Evolutionary conservation across 108 stramenopile species (phyloP), one percentile per base, ranked within the genome.

Genomic region (Cylindrotheca closterium): DNA sequence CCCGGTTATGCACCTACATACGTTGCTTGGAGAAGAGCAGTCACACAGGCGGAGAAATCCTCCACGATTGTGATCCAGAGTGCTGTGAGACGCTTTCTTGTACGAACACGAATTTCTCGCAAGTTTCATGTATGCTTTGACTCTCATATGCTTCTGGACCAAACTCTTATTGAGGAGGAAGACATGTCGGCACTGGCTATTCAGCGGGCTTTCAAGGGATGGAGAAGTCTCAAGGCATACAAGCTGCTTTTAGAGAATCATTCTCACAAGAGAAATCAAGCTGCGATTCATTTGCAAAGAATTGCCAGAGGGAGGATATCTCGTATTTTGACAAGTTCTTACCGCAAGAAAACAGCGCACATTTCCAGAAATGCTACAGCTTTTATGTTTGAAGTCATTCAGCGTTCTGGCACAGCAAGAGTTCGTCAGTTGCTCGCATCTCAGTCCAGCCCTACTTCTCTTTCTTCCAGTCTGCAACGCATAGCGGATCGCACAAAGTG

Each of bases 61-160:
- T 8, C 72, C 19, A 32, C 58, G 24, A 48, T 73, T 47, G 58
- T 60, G 7, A 60, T 73, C 30, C 72, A 73, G 31, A 24, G 54
- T 4, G 56, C 55, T 34, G 47, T 56, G 4, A 21, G 70, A 26
- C 49, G 70, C 30, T 51, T 63, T 53, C 30, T 63, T 12, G 61
- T 31, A 1, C 19, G 48, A 30, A 21, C 23, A 7, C 31, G 32
- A 18, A 22, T 30, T 21, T 27, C 21, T 18, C 3, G 22, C 8
- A 28, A 49, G 8, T 50, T 63, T 18, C 30, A 49, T 18, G 29
- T 50, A n/a, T 49, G 30, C 0, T 63, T 63, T 18, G 24, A 27
- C 1, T 19, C 19, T 4, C 18, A 32, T 31, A 45, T 47, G 21
- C 42, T 17, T 23, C 1, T 18, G 37, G 8, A 24, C 42, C 31